phyloP scores from a whole-genome alignment of 257 asterid genomes.

The Coffea canephora region DNA sequence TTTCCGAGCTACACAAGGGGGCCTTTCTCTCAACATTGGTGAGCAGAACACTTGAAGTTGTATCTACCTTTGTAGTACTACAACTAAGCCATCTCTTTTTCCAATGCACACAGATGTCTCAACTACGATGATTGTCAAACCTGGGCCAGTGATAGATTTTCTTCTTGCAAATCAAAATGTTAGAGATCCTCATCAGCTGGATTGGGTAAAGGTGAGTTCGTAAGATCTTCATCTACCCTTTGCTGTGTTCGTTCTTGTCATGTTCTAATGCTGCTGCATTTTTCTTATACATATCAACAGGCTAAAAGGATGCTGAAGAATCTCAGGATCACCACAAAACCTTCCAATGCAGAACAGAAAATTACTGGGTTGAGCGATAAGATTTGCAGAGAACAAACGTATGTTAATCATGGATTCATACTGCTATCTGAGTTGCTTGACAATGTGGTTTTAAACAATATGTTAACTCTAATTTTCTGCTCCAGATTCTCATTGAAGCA shows the following conservation, averaged over 20 bases:
- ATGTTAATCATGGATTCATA: slow-evolving; percentile 4
- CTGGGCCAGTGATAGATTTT: slow-evolving; percentile 66
- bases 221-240: not conserved
- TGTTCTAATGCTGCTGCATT: not conserved
- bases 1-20: slow-evolving; percentile 62
- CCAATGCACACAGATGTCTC: slow-evolving; percentile 48
- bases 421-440: not conserved
- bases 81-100: not conserved
- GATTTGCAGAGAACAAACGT: slow-evolving; percentile 55
- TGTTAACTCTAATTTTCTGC: not conserved
- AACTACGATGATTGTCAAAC: slow-evolving; percentile 66
- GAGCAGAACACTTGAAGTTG: slow-evolving; percentile 1
- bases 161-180: slow-evolving; percentile 50
- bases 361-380: slow-evolving; percentile 60
- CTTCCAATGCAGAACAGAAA: slow-evolving; percentile 48
- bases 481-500: slow-evolving; percentile 48
- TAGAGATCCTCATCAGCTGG: slow-evolving; percentile 37
- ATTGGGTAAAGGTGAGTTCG: slow-evolving; percentile 56
- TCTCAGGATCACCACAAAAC: slow-evolving; percentile 44
- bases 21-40: slow-evolving; percentile 70
- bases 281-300: slow-evolving; percentile 29
- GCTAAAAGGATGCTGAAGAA: slow-evolving; percentile 60
- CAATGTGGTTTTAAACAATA: no score
- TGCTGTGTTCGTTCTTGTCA: not conserved
- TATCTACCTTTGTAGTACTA: not conserved